phyloP scores from a whole-genome alignment of 257 asterid species.

The Solanum habrochaites region DNA sequence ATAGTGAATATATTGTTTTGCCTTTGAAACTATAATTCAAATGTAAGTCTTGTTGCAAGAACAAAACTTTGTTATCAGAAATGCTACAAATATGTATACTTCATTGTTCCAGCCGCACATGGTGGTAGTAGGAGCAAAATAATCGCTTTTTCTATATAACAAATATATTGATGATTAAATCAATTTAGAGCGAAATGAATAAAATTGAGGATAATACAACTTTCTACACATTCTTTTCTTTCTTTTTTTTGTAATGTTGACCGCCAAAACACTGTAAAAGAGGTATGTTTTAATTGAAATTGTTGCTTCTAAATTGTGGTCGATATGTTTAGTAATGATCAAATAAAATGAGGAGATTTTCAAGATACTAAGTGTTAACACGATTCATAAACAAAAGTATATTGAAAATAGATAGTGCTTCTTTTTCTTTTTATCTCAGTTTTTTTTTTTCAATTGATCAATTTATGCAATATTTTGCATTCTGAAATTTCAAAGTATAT shows the following conservation, averaged over 20 bases:
- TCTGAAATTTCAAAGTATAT: no score
- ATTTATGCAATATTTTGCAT: no score
- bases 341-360: no score
- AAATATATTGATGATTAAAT: background rate
- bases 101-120: background rate
- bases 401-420: no score
- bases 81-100: background rate
- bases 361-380: background rate
- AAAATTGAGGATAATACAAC: no score
- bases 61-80: background rate
- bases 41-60: background rate
- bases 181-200: background rate
- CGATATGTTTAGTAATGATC: background rate
- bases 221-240: no score
- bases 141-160: background rate
- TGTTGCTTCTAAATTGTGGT: background rate
- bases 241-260: background rate
- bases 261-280: background rate
- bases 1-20: no score
- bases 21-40: background rate
- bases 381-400: no score
- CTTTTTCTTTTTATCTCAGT: no score
- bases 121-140: background rate
- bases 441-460: no score
- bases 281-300: background rate